Evolutionary conservation across 257 asterid species (phyloP).

Genomic region (Solanum acaule): DNA sequence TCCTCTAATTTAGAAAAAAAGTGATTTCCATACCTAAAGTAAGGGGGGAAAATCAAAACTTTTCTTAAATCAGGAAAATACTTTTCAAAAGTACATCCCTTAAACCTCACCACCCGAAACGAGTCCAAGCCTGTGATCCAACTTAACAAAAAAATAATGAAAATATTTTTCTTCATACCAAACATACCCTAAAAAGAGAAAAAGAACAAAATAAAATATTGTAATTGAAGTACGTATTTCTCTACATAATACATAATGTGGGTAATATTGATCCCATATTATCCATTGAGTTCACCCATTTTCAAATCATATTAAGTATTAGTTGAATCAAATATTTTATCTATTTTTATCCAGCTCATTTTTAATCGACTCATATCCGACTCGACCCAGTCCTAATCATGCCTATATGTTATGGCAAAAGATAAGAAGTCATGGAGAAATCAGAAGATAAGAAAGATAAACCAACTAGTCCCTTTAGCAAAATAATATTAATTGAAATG

Average conservation of each 20-base stretch:
- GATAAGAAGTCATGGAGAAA: background rate
- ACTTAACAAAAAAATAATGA: no score
- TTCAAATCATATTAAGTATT: background rate
- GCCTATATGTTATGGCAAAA: background rate
- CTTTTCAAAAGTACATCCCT: background rate
- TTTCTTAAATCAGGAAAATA: background rate
- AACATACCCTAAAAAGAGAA: no score
- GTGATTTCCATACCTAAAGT: background rate
- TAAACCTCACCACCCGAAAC: no score
- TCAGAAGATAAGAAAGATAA: background rate
- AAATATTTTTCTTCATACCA: no score
- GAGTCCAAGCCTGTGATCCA: no score
- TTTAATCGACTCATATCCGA: no score
- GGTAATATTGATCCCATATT: background rate
- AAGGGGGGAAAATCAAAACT: background rate
- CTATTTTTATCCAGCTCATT: no score
- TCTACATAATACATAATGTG: background rate
- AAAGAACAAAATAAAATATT: no score
- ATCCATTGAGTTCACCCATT: background rate
- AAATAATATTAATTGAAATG: background rate
- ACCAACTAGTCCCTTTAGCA: background rate
- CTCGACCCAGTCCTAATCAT: no score
- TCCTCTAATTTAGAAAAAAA: background rate
- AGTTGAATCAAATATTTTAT: no score
- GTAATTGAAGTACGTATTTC: no score